Conservation (phyloP, 768 basidiomycete genomes). For the Trametes elegans region DNA sequence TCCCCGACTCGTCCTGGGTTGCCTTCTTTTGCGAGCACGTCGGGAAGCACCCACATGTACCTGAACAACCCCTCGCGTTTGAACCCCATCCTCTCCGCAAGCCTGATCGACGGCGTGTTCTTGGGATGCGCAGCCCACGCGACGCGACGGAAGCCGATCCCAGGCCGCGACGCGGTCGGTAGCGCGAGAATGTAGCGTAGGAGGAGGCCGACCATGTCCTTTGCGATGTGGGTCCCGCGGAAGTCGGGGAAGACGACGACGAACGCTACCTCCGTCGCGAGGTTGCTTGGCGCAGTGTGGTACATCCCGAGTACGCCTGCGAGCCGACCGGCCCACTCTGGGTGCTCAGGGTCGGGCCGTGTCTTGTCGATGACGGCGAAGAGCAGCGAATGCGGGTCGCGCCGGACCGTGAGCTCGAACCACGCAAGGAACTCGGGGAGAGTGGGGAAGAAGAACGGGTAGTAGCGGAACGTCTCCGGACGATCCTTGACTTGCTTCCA, state of each 20-base stretch:
- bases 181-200: constrained; percentile 24
- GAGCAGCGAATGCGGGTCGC: constrained; percentile 22
- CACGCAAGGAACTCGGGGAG: constrained; percentile 23
- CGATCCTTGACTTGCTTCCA: constrained; percentile 25
- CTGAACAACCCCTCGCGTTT: constrained; percentile 38
- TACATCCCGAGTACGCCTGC: constrained; percentile 43
- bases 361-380: constrained; percentile 44
- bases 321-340: constrained; percentile 31
- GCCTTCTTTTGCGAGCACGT: too few relatives aligned
- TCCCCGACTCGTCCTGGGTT: too few relatives aligned
- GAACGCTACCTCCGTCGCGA: constrained; percentile 38
- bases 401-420: constrained; percentile 22
- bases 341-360: constrained; percentile 27
- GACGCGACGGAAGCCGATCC: constrained; percentile 43
- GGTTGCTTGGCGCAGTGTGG: constrained; percentile 28
- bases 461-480: constrained; percentile 31
- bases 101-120: constrained; percentile 37
- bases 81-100: constrained; percentile 47
- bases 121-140: constrained; percentile 39
- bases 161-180: constrained; percentile 22
- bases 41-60: constrained; percentile 39
- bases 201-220: constrained; percentile 38
- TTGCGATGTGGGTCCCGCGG: constrained; percentile 42
- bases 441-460: constrained; percentile 29
- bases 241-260: constrained; percentile 37